A percentile compares a stretch with the other conserved stretches of the same genome.
These are phyloP conservation scores for Candida andamanensis DNA, from an alignment of 805 yeast genomes.

Conservation along the genomic window DNA sequence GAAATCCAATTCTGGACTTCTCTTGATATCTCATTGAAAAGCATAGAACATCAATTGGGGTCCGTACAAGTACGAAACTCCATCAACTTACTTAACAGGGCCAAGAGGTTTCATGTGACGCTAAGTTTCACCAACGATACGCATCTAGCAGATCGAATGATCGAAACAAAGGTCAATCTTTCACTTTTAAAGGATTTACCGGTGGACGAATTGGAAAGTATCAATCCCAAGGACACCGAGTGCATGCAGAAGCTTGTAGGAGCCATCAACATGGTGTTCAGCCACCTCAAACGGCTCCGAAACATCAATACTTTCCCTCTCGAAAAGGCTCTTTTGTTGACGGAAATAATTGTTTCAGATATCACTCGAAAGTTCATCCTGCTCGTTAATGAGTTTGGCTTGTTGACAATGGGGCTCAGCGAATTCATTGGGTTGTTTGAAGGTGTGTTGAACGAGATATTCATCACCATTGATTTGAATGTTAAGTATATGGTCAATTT, in stretches of 20 bases:
- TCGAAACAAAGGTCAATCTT: slow-evolving; percentile 50
- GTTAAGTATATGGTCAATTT: slow-evolving; percentile 59
- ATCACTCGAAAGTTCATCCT: slow-evolving; percentile 41
- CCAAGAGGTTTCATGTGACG: slow-evolving; percentile 77
- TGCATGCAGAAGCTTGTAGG: slow-evolving; percentile 40
- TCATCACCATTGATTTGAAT: slow-evolving; percentile 54
- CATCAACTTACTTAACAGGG: slow-evolving; percentile 54
- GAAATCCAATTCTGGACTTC: slow-evolving; percentile 79
- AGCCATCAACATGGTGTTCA: slow-evolving; percentile 35
- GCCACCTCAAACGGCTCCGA: slow-evolving; percentile 51
- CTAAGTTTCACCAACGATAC: slow-evolving; percentile 69
- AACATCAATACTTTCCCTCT: slow-evolving; percentile 53
- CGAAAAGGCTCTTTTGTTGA: slow-evolving; percentile 55
- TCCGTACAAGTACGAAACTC: slow-evolving; percentile 52
- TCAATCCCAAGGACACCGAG: slow-evolving; percentile 13
- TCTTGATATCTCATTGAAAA: slow-evolving; percentile 53
- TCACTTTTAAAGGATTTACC: slow-evolving; percentile 69
- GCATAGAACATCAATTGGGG: slow-evolving; percentile 54
- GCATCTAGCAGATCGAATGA: slow-evolving; percentile 53
- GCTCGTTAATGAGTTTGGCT: slow-evolving; percentile 23
- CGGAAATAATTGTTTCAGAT: slow-evolving; percentile 60
- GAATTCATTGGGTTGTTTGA: slow-evolving; percentile 31
- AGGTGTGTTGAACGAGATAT: slow-evolving; percentile 22
- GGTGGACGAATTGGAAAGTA: slow-evolving; percentile 43
- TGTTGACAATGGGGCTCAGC: slow-evolving; percentile 37